These are phyloP conservation scores for Colletotrichum godetiae DNA, from an alignment of 2,329 filamentous ascomycete species.

Conservation along the genomic window DNA sequence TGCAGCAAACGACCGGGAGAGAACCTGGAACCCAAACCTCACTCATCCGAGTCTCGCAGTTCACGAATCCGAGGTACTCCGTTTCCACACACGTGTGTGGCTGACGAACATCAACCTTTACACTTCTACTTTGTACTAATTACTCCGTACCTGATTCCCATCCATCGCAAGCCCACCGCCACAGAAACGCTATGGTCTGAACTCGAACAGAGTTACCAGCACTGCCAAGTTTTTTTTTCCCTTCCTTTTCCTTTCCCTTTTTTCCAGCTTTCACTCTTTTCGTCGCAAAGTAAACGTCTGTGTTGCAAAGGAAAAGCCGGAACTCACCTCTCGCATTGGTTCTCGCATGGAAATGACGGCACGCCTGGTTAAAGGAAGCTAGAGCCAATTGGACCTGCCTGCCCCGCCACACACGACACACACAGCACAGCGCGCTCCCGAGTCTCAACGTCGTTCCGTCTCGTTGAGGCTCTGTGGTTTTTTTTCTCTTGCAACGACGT, in stretches of 20 bases:
- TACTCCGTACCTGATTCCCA: background rate
- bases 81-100: background rate
- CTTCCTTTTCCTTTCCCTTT: no score
- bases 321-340: background rate
- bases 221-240: background rate
- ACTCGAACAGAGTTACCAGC: background rate
- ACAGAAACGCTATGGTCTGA: background rate
- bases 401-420: background rate
- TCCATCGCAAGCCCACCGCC: background rate
- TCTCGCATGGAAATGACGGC: background rate
- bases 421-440: no score
- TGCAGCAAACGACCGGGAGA: background rate
- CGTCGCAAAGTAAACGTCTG: background rate
- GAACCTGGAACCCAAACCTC: background rate
- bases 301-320: background rate
- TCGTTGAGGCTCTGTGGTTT: background rate
- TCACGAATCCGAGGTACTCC: background rate
- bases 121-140: background rate
- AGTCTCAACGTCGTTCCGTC: background rate
- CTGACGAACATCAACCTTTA: background rate
- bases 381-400: background rate
- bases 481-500: background rate
- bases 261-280: background rate
- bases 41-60: background rate
- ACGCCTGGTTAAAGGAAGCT: background rate